phyloP scores from a whole-genome alignment of 306 rosid species.

The Quercus bicolor region DNA sequence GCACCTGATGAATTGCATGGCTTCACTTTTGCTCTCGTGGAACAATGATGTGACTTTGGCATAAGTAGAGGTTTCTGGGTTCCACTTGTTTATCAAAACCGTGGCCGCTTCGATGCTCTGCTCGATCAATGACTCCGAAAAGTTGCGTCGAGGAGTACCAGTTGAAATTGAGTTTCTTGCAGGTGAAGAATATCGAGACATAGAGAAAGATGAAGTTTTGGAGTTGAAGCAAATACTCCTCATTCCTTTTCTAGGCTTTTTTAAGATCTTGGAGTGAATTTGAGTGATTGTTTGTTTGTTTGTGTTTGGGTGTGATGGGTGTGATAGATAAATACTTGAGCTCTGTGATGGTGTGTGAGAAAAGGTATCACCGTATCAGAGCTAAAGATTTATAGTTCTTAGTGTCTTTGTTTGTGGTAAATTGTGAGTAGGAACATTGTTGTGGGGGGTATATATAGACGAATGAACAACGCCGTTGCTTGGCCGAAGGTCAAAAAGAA shows the following conservation, averaged over 20 bases:
- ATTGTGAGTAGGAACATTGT: no score
- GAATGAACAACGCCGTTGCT: no score
- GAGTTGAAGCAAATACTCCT: slow-evolving; percentile 42
- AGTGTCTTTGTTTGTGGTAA: no score
- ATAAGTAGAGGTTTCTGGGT: slow-evolving; percentile 48
- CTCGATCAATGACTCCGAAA: slow-evolving; percentile 25
- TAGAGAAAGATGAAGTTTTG: slow-evolving; percentile 35
- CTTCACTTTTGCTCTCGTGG: slow-evolving; percentile 52
- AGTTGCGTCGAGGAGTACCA: slow-evolving; percentile 20
- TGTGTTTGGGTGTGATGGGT: neutral
- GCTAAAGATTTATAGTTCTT: neutral
- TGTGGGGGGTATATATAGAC: no score
- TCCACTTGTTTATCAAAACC: slow-evolving; percentile 53
- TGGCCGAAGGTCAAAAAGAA: no score
- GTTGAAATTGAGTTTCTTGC: slow-evolving; percentile 23
- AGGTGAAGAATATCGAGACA: slow-evolving; percentile 20
- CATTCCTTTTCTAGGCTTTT: slow-evolving; percentile 56
- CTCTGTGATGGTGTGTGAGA: no score
- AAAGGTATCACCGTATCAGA: neutral
- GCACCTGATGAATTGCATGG: slow-evolving; percentile 41
- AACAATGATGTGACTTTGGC: slow-evolving; percentile 70
- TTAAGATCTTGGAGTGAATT: neutral
- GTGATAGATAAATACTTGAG: neutral
- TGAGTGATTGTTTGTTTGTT: neutral
- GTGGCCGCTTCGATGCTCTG: slow-evolving; percentile 42